Evolutionary conservation across 768 basidiomycete species (phyloP).

Genomic region (Suillus luteus): DNA sequence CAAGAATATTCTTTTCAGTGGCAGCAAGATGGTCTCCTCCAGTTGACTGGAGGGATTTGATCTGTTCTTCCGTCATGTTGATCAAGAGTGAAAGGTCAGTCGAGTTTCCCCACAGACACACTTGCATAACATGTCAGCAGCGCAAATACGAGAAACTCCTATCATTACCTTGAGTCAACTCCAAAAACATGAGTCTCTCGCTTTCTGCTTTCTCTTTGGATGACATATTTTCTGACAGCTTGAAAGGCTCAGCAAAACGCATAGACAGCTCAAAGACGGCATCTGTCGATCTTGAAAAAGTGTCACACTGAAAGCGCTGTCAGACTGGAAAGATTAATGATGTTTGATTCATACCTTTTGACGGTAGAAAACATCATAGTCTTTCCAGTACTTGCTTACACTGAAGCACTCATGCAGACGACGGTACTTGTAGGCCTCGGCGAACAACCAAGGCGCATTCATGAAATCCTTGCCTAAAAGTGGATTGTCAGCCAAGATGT

Average conservation of each 20-base stretch:
- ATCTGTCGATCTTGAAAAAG: conserved; percentile 88
- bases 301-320: conserved; percentile 68
- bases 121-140: conserved; percentile 38
- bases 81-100: conserved; percentile 94
- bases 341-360: conserved; percentile 62
- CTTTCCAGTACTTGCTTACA: conserved; percentile 83
- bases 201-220: conserved; percentile 61
- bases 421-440: conserved; percentile 92
- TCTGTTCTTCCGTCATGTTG: conserved; percentile 98
- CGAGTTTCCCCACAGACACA: conserved; percentile 96
- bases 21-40: conserved; percentile 95
- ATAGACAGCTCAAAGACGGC: conserved; percentile 94
- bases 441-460: conserved; percentile 96
- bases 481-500: not conserved
- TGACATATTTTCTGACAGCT: conserved; percentile 54
- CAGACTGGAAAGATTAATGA: conserved; percentile 8
- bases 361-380: conserved; percentile 94
- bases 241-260: conserved; percentile 87
- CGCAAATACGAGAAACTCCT: conserved; percentile 8
- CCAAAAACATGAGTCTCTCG: conserved; percentile 84
- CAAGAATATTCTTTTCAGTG: conserved; percentile 94
- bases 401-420: conserved; percentile 93
- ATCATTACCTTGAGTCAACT: conserved; percentile 81
- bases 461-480: conserved; percentile 80
- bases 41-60: conserved; percentile 93